Evolutionary conservation across 2,329 filamentous ascomycete species (phyloP).

Genomic region (Sclerotinia trifoliorum): DNA sequence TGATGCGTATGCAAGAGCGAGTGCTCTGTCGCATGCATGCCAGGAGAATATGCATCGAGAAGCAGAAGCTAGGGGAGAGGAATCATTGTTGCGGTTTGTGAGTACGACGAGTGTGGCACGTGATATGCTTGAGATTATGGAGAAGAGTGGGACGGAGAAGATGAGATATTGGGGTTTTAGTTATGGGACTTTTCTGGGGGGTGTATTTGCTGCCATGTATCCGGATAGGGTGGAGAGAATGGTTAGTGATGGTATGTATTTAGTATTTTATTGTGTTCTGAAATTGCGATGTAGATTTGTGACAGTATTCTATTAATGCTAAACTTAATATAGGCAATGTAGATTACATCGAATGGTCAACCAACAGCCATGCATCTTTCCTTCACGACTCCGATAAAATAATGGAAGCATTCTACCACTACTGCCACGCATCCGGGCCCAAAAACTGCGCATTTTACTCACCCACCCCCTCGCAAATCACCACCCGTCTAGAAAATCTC

Average conservation of each 20-base stretch:
- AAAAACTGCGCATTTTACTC: slow-evolving; percentile 33
- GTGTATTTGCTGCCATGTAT: slow-evolving; percentile 47
- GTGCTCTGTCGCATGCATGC: slow-evolving; percentile 47
- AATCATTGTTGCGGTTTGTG: slow-evolving; percentile 22
- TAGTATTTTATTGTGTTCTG: too few species aligned
- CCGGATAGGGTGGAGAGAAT: slow-evolving; percentile 45
- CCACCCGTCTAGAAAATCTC: slow-evolving; percentile 38
- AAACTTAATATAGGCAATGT: slow-evolving; percentile 47
- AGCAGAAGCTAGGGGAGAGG: slow-evolving; percentile 11
- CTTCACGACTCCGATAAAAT: slow-evolving; percentile 37
- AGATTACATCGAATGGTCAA: slow-evolving; percentile 35
- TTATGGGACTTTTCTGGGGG: slow-evolving; percentile 48
- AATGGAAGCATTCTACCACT: slow-evolving; percentile 35
- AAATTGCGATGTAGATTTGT: too few species aligned
- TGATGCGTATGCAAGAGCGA: slow-evolving; percentile 47
- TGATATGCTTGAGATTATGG: slow-evolving; percentile 41
- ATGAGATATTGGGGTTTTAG: slow-evolving; percentile 53
- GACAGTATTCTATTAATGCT: too few species aligned
- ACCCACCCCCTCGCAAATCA: slow-evolving; percentile 30
- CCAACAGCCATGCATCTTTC: slow-evolving; percentile 46
- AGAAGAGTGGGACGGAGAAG: slow-evolving; percentile 35
- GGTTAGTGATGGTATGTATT: slow-evolving; percentile 36
- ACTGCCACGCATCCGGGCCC: slow-evolving; percentile 40
- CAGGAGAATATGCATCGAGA: slow-evolving; percentile 7
- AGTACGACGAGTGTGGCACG: slow-evolving; percentile 38